phyloP scores from a whole-genome alignment of 495 filamentous ascomycete genomes.

The Penicillium mononematosum region DNA sequence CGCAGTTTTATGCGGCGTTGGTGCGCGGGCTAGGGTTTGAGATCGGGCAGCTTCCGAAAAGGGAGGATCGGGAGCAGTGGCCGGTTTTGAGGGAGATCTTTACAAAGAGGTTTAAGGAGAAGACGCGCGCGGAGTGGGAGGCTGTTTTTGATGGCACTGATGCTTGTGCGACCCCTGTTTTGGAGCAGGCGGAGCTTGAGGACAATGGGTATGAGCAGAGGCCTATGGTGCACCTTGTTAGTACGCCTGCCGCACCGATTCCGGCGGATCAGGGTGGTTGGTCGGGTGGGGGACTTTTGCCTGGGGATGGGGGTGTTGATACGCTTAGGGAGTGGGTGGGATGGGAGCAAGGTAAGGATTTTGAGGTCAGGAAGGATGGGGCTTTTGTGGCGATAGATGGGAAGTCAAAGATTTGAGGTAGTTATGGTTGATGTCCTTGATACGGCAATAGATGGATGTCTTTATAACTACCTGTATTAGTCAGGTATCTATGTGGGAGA shows the following conservation, averaged over 20 bases:
- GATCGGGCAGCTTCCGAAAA: constrained; percentile 50
- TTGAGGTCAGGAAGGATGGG: constrained; percentile 56
- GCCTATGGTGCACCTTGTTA: constrained; percentile 66
- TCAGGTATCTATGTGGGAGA: neutral
- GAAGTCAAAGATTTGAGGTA: constrained; percentile 2
- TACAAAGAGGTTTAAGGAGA: constrained; percentile 63
- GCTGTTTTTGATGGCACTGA: constrained; percentile 80
- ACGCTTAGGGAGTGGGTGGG: constrained; percentile 73
- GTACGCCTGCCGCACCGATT: constrained; percentile 62
- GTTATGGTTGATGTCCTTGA: neutral
- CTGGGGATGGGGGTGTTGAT: constrained; percentile 71
- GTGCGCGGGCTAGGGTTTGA: constrained; percentile 62
- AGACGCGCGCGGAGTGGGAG: constrained; percentile 82
- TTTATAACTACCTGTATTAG: neutral
- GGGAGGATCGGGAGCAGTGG: constrained; percentile 63
- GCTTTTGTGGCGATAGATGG: constrained; percentile 25
- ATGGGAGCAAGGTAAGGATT: constrained; percentile 71
- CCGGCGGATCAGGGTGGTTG: constrained; percentile 63
- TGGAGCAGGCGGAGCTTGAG: constrained; percentile 72
- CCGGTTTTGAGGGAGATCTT: constrained; percentile 59
- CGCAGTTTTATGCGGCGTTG: constrained; percentile 73
- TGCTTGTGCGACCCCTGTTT: constrained; percentile 86
- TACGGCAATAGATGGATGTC: neutral
- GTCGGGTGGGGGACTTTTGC: constrained; percentile 53
- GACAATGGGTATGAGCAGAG: constrained; percentile 68